These are phyloP conservation scores for Aspergillus phoenicis DNA, from an alignment of 2,329 filamentous ascomycete genomes.

Conservation along the genomic window DNA sequence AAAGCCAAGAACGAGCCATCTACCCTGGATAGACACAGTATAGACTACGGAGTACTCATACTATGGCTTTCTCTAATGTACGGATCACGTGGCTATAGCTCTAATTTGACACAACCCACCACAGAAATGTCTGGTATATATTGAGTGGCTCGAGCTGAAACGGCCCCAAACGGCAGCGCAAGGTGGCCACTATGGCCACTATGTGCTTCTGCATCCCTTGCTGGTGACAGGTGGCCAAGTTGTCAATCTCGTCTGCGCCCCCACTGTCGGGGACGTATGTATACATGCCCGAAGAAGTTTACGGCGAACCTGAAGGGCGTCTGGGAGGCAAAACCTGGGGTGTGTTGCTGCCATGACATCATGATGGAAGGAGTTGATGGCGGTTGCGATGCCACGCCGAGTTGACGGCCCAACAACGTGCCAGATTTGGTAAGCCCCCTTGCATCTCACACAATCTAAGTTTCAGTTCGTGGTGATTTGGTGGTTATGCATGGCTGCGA, in stretches of 20 bases:
- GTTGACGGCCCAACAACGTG: conserved; percentile 1
- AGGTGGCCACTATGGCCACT: not conserved
- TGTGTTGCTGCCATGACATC: not conserved
- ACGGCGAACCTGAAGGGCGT: not conserved
- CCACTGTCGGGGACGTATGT: not conserved
- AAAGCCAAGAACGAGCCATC: not conserved
- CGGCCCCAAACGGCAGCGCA: not conserved
- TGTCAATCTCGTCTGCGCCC: not conserved
- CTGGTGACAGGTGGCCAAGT: not conserved
- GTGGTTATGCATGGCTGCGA: not conserved
- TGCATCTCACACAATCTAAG: not conserved
- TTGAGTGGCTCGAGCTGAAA: not conserved
- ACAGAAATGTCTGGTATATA: not conserved
- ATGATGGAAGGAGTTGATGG: not conserved
- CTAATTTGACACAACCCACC: not conserved
- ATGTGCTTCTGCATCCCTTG: not conserved
- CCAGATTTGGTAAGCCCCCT: not conserved
- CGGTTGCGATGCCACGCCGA: not conserved
- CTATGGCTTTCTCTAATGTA: not conserved
- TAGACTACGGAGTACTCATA: too few relatives aligned
- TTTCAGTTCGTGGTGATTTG: not conserved
- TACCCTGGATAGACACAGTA: not conserved
- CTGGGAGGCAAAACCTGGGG: not conserved
- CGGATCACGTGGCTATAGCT: not conserved
- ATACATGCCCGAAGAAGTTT: not conserved